phyloP scores from a whole-genome alignment of 306 rosid species.

The Prunus fruticosa region DNA sequence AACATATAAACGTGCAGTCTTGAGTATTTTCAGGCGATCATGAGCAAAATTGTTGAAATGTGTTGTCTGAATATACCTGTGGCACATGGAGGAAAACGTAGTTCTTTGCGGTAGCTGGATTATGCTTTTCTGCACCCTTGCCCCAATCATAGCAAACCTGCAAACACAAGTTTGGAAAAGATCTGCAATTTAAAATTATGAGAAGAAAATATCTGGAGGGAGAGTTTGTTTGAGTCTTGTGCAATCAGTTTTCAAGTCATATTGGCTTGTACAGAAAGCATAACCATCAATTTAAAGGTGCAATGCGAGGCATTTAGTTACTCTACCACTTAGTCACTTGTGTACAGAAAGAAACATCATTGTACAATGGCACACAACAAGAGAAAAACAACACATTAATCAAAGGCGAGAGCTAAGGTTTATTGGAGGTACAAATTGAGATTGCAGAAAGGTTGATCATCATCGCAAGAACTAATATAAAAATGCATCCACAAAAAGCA shows the following conservation, averaged over 20 bases:
- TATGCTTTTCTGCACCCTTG: conserved; percentile 90
- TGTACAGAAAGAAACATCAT: not conserved
- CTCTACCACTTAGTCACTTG: not conserved
- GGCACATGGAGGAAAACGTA: conserved; percentile 64
- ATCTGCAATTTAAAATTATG: not conserved
- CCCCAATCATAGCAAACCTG: conserved; percentile 91
- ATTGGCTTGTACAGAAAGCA: not conserved
- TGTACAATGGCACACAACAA: not conserved
- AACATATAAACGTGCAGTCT: not conserved
- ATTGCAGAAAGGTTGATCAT: not conserved
- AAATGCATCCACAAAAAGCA: not conserved
- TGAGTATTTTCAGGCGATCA: not conserved
- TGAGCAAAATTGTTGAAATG: not conserved
- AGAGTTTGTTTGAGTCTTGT: not conserved
- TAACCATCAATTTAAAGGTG: too few relatives aligned
- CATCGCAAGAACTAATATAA: not conserved
- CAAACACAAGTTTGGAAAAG: not conserved
- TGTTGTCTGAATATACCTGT: conserved; percentile 43
- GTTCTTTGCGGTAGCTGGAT: conserved; percentile 69
- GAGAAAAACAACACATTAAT: not conserved
- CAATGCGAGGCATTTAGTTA: too few relatives aligned
- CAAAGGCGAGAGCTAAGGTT: not conserved
- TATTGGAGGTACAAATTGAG: not conserved
- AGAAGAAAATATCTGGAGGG: not conserved
- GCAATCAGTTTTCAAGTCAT: not conserved